Base-by-base conservation (phyloP, 345 rosid genomes). In the Lagerstroemia speciosa region DNA sequence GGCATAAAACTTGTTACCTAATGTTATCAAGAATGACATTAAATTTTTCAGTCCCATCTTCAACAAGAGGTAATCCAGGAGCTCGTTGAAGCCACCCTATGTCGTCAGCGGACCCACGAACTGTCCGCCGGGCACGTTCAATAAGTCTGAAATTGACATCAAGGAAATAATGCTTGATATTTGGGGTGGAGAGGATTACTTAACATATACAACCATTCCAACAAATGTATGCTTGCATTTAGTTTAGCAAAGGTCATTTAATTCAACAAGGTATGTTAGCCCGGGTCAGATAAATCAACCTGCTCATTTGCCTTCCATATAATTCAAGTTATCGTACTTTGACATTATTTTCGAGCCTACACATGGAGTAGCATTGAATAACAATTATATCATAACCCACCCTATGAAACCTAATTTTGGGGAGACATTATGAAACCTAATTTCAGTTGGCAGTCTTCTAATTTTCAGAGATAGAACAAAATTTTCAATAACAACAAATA, bases 31-130 rank as follows among this genome's bases (percentile, higher is more conserved):
- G 86, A 80, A 94, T 88, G 73, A 75, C 85, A 53, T 72, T 80
- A 66, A 91, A 91, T 67, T 79, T 82, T 68, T 78, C 98, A 71
- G 99, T 89, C 75, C 96, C 95, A 79, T 94, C 96, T 85, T 89
- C 89, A 74, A 86, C 88, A 65, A 90, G 80, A 73, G 99, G 96
- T 90, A 91, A 85, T 73, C 76, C 82, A 22, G 84, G 81, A 76
- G 76, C 88, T 33, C 74, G 79, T 65, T 86, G 87, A 73, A 94
- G 81, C 99, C 98, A 94, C 70, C 99, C 98, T 75, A 94, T 84
- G 80, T 94, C 99, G 77, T 89, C 91, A 52, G 96, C 98, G 7
- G 99, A 91, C 55, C 99, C 99, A 55, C 87, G 93, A 73, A 94
- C 96, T 43, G 97, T 94, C 80, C 88, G 89, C 71, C 92, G 79